phyloP scores from a whole-genome alignment of 768 basidiomycete species.

The Lactarius pseudohatsudake region DNA sequence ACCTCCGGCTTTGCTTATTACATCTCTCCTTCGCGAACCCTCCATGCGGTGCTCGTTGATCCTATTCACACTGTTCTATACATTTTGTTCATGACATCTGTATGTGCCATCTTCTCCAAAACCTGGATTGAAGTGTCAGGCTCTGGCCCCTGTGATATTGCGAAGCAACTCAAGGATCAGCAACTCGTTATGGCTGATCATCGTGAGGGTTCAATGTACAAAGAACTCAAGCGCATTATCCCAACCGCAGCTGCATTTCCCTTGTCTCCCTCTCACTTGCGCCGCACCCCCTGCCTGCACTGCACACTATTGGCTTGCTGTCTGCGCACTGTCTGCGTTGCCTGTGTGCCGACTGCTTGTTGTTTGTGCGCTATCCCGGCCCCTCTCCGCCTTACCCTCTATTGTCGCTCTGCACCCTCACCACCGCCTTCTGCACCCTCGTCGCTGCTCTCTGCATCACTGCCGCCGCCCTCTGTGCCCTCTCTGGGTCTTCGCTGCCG shows the following conservation, averaged over 20 bases:
- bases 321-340: too few species aligned
- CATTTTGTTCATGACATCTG: slow-evolving; percentile 87
- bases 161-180: slow-evolving; percentile 98
- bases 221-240: slow-evolving; percentile 96
- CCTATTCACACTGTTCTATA: slow-evolving; percentile 93
- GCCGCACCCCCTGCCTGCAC: too few species aligned
- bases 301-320: too few species aligned
- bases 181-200: slow-evolving; percentile 91
- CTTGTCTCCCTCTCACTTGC: too few species aligned
- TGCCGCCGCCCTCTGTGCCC: too few species aligned
- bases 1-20: slow-evolving; percentile 94
- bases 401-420: too few species aligned
- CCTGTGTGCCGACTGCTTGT: too few species aligned
- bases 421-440: too few species aligned
- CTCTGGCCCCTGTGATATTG: slow-evolving; percentile 91
- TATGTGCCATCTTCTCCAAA: slow-evolving; percentile 97
- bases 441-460: too few species aligned
- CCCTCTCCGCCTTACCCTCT: too few species aligned
- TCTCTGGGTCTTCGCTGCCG: too few species aligned
- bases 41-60: slow-evolving; percentile 84
- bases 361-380: too few species aligned
- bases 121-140: slow-evolving; percentile 99
- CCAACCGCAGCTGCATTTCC: slow-evolving; percentile 98
- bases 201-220: slow-evolving; percentile 98
- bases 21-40: slow-evolving; percentile 96